phyloP scores from a whole-genome alignment of 768 basidiomycete species.

The Tylopilus balloui region DNA sequence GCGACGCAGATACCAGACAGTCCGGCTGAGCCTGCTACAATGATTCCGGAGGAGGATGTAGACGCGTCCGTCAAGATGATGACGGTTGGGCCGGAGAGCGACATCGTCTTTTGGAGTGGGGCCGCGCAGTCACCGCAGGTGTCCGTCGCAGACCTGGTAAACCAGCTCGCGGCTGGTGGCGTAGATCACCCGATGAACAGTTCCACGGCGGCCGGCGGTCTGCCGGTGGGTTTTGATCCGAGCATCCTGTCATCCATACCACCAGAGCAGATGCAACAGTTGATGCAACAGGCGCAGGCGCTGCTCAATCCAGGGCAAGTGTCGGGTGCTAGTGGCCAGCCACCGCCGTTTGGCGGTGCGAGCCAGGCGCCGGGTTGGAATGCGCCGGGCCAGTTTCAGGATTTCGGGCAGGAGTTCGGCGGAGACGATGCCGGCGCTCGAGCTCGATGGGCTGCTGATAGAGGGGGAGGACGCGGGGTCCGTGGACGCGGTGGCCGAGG shows the following conservation, averaged over 20 bases:
- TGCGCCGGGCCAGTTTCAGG: constrained; percentile 37
- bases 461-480: constrained; percentile 51
- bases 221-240: constrained; percentile 40
- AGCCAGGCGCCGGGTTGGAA: constrained; percentile 38
- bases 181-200: constrained; percentile 38
- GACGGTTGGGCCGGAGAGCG: constrained; percentile 65
- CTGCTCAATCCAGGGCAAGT: constrained; percentile 28
- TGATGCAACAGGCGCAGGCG: constrained; percentile 44
- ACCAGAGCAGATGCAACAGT: constrained; percentile 61
- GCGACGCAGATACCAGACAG: constrained; percentile 71
- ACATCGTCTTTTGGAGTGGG: constrained; percentile 61
- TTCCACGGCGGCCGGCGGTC: constrained; percentile 29
- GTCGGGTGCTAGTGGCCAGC: constrained; percentile 29
- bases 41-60: constrained; percentile 64
- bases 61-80: constrained; percentile 60
- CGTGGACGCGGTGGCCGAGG: constrained; percentile 58
- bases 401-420: constrained; percentile 45
- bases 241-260: constrained; percentile 39
- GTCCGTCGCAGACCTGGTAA: constrained; percentile 68
- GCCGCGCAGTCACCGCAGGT: constrained; percentile 26
- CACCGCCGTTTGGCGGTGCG: constrained; percentile 34
- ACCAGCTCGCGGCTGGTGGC: constrained; percentile 51
- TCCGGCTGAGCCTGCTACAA: constrained; percentile 61
- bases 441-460: constrained; percentile 43
- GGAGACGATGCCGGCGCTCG: constrained; percentile 43